Evolutionary conservation across 176 grass and related monocot genomes (phyloP), one percentile per base, ranked within the genome.

Genomic region (Alopecurus myosuroides): DNA sequence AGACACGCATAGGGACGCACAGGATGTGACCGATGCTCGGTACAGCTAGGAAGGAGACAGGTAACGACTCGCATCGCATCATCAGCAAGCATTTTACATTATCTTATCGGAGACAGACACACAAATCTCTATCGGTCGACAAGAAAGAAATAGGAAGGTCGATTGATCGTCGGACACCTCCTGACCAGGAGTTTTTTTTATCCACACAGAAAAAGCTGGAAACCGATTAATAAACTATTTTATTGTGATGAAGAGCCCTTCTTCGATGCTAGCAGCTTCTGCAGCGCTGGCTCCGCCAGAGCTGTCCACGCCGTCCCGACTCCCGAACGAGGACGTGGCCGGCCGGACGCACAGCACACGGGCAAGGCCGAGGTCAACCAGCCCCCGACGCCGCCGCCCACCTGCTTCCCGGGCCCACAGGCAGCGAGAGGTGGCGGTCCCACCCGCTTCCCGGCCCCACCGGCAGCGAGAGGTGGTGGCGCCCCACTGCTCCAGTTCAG

Each of bases 361-460:
- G 77, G 30, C 61, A 81, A 4, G 49, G 74, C 23, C 9, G 3
- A 17, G 33, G 88, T 86, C 88, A 90, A 90, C 88, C 46, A 17
- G 1, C 46, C 36, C 36, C 51, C 83, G 19, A 63, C 65, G 12
- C 29, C 74, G 63, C 41, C 30, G 28, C 60, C 58, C 26, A 3
- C 36, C 1, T 48, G 58, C 84, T 15, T 30, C 7, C 6, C 19
- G n/a, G 62, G 73, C 84, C 88, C 84, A 78, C 73, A 2, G 15
- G 74, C 88, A 90, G 88, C 3, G 74, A 81, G 72, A 34, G 53
- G 82, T 65, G 52, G 31, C n/a, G 34, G 30, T 2, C 7, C 48
- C 36, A 33, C n/a, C 1, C 33, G 44, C 85, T 19, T 22, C 1
- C 4, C 10, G 39, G 64, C 74, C 75, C 88, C 80, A 79, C 66